Conservation (phyloP, 148 eudicot genomes). For the Dysphania ambrosioides region DNA sequence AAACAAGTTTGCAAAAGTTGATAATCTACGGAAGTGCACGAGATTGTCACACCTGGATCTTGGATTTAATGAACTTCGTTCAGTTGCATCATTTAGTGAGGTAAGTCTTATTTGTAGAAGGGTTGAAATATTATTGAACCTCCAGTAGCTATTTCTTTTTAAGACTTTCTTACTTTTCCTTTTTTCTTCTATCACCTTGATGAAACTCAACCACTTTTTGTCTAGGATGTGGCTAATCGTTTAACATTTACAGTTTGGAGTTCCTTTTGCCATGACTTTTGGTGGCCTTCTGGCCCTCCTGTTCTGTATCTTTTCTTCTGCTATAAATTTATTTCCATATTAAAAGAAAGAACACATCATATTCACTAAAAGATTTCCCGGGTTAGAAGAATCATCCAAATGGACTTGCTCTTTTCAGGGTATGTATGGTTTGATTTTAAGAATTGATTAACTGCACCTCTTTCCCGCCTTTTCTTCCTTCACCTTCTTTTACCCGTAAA, state of each 20-base stretch:
- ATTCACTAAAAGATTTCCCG: background rate
- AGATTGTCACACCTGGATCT: constrained; percentile 80
- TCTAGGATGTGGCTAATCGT: too few species aligned
- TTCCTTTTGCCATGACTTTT: too few species aligned
- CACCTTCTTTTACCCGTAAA: background rate
- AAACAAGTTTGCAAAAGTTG: constrained; percentile 85
- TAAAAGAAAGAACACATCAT: too few species aligned
- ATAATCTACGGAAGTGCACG: constrained; percentile 78
- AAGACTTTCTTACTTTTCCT: background rate
- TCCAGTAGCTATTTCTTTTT: background rate
- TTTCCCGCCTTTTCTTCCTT: background rate
- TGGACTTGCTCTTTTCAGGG: too few species aligned
- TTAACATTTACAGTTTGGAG: too few species aligned
- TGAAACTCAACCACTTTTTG: background rate
- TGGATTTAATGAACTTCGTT: constrained; percentile 89
- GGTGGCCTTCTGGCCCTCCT: too few species aligned
- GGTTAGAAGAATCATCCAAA: background rate
- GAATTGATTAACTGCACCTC: background rate
- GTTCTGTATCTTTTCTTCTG: too few species aligned
- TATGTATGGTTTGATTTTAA: background rate
- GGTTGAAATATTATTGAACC: background rate
- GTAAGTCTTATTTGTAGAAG: constrained; percentile 34
- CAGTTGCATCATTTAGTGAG: constrained; percentile 66
- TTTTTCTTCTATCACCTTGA: background rate
- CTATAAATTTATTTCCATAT: too few species aligned